These are phyloP conservation scores for Carex arenaria DNA, from an alignment of 202 grass and related monocot genomes.

Conservation along the genomic window DNA sequence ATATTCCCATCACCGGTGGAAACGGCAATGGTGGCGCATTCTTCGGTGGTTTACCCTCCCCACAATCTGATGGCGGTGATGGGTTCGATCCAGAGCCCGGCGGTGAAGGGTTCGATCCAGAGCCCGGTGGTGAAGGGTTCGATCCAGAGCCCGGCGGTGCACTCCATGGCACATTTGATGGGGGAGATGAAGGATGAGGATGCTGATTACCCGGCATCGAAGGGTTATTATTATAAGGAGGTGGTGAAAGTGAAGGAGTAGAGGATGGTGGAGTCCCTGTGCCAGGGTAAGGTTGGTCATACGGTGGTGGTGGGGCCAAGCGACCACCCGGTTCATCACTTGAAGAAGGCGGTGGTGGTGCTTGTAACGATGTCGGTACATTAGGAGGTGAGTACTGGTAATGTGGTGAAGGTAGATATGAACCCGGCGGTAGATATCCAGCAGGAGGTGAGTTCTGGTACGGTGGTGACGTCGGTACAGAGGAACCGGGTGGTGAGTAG, in stretches of 20 bases:
- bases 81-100: too few relatives aligned
- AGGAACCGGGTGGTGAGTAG: neutral
- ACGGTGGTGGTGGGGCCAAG: constrained; percentile 34
- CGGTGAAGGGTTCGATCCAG: too few relatives aligned
- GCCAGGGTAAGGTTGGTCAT: constrained; percentile 13
- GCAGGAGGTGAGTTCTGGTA: constrained; percentile 1
- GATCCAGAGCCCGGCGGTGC: constrained; percentile 19
- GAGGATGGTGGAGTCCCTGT: neutral
- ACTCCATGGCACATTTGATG: neutral
- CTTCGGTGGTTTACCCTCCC: too few relatives aligned
- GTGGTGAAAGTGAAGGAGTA: constrained; percentile 26
- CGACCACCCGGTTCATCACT: constrained; percentile 38
- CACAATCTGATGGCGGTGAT: too few relatives aligned
- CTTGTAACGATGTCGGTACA: constrained; percentile 12
- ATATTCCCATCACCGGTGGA: constrained; percentile 68
- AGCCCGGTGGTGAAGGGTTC: neutral
- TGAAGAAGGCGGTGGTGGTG: constrained; percentile 46
- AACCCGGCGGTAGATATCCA: neutral
- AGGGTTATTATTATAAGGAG: constrained; percentile 26
- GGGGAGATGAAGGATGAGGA: constrained; percentile 14
- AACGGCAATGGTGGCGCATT: constrained; percentile 25
- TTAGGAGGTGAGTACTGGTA: neutral
- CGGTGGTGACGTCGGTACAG: constrained; percentile 7
- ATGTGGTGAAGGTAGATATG: constrained; percentile 15
- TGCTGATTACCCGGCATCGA: constrained; percentile 18